phyloP scores from a whole-genome alignment of 148 eudicot species.

The Salicornia ramosissima region DNA sequence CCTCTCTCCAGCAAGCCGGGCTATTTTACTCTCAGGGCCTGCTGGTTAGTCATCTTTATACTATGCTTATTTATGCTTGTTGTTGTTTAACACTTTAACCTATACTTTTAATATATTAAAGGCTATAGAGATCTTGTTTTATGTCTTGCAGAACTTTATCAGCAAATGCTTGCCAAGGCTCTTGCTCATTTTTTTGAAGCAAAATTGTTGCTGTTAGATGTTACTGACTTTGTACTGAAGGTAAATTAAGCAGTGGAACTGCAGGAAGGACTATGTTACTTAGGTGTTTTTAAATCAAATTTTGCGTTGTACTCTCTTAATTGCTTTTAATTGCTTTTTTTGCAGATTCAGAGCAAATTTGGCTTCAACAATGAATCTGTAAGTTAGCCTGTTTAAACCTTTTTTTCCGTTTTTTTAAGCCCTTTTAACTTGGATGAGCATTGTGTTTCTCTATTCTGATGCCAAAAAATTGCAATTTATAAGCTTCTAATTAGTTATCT shows the following conservation, averaged over 20 bases:
- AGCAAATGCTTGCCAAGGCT: conserved; percentile 96
- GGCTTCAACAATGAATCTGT: conserved; percentile 62
- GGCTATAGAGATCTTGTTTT: conserved; percentile 16
- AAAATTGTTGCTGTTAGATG: conserved; percentile 73
- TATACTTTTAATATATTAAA: not conserved
- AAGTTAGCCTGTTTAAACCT: conserved; percentile 22
- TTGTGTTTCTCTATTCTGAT: not conserved
- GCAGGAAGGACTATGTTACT: no score
- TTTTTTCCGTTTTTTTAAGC: not conserved
- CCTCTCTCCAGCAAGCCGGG: conserved; percentile 85
- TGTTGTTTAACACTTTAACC: not conserved
- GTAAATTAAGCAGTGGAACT: conserved; percentile 45
- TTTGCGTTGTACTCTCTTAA: not conserved
- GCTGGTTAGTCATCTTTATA: conserved; percentile 55
- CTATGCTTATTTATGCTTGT: conserved; percentile 11
- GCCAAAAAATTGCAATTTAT: not conserved
- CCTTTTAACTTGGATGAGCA: not conserved
- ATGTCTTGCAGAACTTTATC: conserved; percentile 59
- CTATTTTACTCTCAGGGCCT: conserved; percentile 89
- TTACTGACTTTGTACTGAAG: conserved; percentile 72
- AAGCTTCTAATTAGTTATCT: not conserved
- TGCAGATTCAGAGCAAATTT: conserved; percentile 83
- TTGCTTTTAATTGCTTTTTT: conserved; percentile 7
- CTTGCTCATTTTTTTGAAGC: conserved; percentile 84
- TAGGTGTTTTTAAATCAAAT: not conserved